A percentile compares a stretch with the other conserved stretches of the same genome.
phyloP scores from a whole-genome alignment of 164 flowering plant genomes.

The Taxillus chinensis region DNA sequence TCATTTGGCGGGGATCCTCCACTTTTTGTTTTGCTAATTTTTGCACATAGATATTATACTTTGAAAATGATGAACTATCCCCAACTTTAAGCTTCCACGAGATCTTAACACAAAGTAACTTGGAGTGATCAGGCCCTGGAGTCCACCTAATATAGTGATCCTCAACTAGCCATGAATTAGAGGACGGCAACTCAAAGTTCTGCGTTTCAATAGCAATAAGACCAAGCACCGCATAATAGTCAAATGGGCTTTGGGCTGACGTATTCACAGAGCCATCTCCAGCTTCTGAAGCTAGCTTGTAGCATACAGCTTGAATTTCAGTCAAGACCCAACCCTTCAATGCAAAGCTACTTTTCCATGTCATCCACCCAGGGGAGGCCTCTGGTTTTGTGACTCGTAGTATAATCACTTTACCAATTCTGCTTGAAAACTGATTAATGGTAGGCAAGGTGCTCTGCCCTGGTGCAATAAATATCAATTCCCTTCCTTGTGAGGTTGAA shows the following conservation, averaged over 20 bases:
- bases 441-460: constrained; percentile 19
- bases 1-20: background rate
- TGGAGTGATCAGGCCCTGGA: constrained; percentile 31
- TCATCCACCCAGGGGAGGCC: constrained; percentile 39
- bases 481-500: constrained; percentile 21
- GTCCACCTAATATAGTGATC: constrained; percentile 37
- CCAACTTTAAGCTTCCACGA: constrained; percentile 49
- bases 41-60: constrained; percentile 49
- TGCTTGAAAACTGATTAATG: constrained; percentile 28
- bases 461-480: constrained; percentile 47
- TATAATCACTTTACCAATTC: constrained; percentile 35
- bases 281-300: constrained; percentile 19
- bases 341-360: constrained; percentile 34
- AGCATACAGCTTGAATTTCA: constrained; percentile 55
- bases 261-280: background rate
- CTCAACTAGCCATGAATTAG: constrained; percentile 51
- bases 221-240: constrained; percentile 63
- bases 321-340: constrained; percentile 47
- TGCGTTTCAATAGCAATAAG: constrained; percentile 33
- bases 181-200: constrained; percentile 37
- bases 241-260: constrained; percentile 8
- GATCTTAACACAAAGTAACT: constrained; percentile 42
- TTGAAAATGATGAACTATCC: constrained; percentile 18
- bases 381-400: constrained; percentile 28
- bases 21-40: constrained; percentile 11